These are phyloP conservation scores for Gautieria morchelliformis DNA, from an alignment of 768 basidiomycete genomes.

Conservation along the genomic window DNA sequence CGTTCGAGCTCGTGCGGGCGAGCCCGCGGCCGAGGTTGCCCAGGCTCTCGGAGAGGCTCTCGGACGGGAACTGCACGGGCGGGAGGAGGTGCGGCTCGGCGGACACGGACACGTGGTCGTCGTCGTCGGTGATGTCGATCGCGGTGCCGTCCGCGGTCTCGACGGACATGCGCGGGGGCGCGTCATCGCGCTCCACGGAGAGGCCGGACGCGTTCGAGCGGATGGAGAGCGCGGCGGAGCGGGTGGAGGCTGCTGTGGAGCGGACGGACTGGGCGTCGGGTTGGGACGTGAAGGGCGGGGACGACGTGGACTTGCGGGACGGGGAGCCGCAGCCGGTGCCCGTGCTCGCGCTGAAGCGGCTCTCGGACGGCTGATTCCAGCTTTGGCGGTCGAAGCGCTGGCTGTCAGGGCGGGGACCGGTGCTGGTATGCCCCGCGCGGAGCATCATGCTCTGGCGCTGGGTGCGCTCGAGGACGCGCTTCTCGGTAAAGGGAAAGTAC, in stretches of 20 bases:
- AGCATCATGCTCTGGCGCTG: conserved; percentile 82
- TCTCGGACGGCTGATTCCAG: background rate
- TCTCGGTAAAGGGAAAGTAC: conserved; percentile 92
- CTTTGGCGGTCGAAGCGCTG: conserved; percentile 33
- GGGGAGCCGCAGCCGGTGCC: background rate
- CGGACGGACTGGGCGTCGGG: too few species aligned
- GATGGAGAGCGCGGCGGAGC: too few species aligned
- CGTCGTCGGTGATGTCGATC: too few species aligned
- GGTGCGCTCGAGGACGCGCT: conserved; percentile 80
- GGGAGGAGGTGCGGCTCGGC: conserved; percentile 63
- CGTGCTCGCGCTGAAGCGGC: background rate
- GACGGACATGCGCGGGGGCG: conserved; percentile 63
- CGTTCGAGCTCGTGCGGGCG: conserved; percentile 38
- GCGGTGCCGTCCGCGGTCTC: conserved; percentile 68
- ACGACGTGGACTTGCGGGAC: conserved; percentile 17
- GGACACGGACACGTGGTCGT: too few species aligned
- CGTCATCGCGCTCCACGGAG: conserved; percentile 23
- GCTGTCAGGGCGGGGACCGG: conserved; percentile 48
- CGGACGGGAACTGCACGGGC: conserved; percentile 63
- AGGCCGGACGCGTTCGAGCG: too few species aligned
- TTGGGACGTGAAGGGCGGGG: conserved; percentile 32
- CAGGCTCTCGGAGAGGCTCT: conserved; percentile 75
- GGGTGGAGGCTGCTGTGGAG: too few species aligned
- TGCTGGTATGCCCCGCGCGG: conserved; percentile 35
- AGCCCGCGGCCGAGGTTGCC: conserved; percentile 35